Base-by-base conservation (phyloP, 768 basidiomycete species). In the Trametes cubensis region DNA sequence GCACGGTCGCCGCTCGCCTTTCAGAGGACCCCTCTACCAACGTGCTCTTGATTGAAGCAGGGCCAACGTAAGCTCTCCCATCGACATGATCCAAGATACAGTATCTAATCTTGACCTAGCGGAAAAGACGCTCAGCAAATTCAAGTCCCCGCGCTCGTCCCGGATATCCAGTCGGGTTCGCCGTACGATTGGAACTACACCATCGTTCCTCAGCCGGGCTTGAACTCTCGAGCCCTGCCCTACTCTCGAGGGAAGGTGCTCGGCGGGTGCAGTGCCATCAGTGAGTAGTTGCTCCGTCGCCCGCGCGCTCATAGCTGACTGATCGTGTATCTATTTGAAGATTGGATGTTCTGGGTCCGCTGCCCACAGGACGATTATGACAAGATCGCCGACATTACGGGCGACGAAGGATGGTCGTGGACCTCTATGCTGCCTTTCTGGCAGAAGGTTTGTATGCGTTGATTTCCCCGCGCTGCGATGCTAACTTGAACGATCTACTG, bases 31-130 rank as follows among this genome's bases (percentile, higher is more conserved):
- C 59, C 2, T 38, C 51, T 7, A 21, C 60, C 26, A 49, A 26
- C 14, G 39, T 65, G 6, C 57, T 65, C 8, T 39, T 57, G 13
- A 58, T 65, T 15, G 64, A 65, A 39, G 60, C 56, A 2, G 61
- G 58, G 4, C 20, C 45, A 21, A 46, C 45, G 45, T 46, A 46
- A 13, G 45, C 23, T 20, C 34, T 11, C 10, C 5, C 34, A 34
- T 34, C 11, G 34, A 6, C 34, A 34, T 34, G 2, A 6, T 11
- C 6, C 4, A 34, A 34, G 34, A 34, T 34, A 7, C 6, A 11
- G 2, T 34, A 5, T 2, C 10, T 34, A 2, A 6, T 11, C 34
- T 30, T 30, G 34, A 6, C 34, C 34, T 34, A 34, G 34, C 34
- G 34, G 34, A 11, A 34, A 34, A 34, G 34, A 34, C 34, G 34